Evolutionary conservation across 441 rosid species (phyloP).

Genomic region (Adansonia rubrostipa): DNA sequence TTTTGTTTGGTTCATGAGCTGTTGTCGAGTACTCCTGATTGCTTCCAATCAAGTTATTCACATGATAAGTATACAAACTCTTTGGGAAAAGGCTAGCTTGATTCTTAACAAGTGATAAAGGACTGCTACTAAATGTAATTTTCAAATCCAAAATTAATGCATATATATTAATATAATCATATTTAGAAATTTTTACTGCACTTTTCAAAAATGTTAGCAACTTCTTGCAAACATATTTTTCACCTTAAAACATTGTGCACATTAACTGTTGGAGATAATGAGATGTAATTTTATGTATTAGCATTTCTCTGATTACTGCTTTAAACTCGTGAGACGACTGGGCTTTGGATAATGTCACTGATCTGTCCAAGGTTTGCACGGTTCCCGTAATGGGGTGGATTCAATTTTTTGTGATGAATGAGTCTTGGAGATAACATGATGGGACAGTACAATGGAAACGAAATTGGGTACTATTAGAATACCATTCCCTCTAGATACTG

Average conservation of each 20-base stretch:
- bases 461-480: too few species aligned
- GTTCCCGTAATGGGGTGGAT: too few species aligned
- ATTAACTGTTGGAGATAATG: neutral
- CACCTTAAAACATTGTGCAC: too few species aligned
- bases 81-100: neutral
- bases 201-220: neutral
- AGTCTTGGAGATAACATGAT: too few species aligned
- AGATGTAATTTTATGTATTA: neutral
- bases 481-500: too few species aligned
- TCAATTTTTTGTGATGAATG: too few species aligned
- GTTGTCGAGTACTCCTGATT: neutral
- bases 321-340: too few species aligned
- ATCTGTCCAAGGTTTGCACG: too few species aligned
- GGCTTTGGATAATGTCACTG: too few species aligned
- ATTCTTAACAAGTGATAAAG: neutral
- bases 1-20: neutral
- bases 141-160: neutral
- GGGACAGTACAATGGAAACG: too few species aligned
- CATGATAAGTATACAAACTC: neutral
- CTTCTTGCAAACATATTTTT: too few species aligned
- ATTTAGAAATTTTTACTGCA: neutral
- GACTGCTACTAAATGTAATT: neutral
- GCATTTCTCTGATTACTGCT: too few species aligned
- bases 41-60: neutral
- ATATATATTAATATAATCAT: neutral